Base-by-base conservation (phyloP, 2,329 filamentous ascomycete genomes). In the Aureobasidium namibiae region DNA sequence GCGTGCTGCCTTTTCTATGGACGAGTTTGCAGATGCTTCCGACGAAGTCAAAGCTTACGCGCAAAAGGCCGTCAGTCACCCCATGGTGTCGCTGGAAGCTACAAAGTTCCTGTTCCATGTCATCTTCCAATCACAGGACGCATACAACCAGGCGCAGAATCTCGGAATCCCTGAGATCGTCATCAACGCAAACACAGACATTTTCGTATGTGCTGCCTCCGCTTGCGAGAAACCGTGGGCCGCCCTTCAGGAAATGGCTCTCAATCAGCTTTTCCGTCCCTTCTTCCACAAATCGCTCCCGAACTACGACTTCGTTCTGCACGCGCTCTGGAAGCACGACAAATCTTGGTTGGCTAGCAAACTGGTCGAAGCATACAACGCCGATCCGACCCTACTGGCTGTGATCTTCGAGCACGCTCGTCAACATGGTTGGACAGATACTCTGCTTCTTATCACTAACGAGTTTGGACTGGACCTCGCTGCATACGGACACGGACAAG, bases 241-340 rank as follows among this genome's bases (percentile, higher is more conserved):
- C 7, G 76, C 78, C 0, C 82, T 91, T 73, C 88, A 90, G 26
- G 82, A 85, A 34, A 88, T 92, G 59, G 90, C 89, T 0, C 74
- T 92, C 29, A 86, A 83, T 61, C 88, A 88, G 14, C 77, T 92
- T 1, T 92, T 96, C 66, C 86, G 89, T 54, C 88, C 88, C 11
- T 96, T 95, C 69, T 79, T 96, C 29, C 82, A 86, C 67, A 92
- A 92, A 72, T 82, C 85, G 59, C 85, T 90, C 11, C 81, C 86
- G 4, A 84, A 92, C 59, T 88, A 90, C 70, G 86, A 92, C 64
- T 95, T 96, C 63, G 92, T 96, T 14, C 82, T 99, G 60, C 87
- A 96, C 69, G 92, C 90, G 61, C 76, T 96, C 6, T 97, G 92
- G 92, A 86, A 88, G 65, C 91, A 94, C 69, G 90, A 97, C 69